Evolutionary conservation across 2,329 filamentous ascomycete genomes (phyloP).

Genomic region (Trichoderma sp.): DNA sequence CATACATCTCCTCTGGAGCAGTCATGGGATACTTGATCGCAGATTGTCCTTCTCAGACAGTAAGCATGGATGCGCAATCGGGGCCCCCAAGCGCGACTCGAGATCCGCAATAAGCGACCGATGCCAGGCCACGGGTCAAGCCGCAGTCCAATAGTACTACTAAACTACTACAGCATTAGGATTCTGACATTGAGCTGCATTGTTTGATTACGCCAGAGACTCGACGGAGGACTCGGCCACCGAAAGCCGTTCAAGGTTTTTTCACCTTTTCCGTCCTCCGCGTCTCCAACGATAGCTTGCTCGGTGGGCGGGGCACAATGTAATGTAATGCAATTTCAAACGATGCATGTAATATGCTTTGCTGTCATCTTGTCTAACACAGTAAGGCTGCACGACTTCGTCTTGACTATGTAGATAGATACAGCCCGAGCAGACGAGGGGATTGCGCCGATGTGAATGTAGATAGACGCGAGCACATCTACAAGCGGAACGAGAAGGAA

Average conservation of each 20-base stretch:
- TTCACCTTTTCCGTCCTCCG: neutral
- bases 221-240: neutral
- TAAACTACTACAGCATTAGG: neutral
- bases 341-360: neutral
- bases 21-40: neutral
- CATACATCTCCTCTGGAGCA: neutral
- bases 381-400: neutral
- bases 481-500: neutral
- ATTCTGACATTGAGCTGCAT: constrained; percentile 2
- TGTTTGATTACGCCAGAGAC: neutral
- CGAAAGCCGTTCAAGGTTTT: neutral
- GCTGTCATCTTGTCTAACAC: neutral
- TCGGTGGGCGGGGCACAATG: neutral
- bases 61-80: neutral
- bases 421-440: neutral
- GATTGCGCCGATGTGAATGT: neutral
- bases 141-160: neutral
- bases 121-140: neutral
- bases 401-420: neutral
- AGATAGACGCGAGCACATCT: neutral
- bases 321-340: neutral
- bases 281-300: neutral
- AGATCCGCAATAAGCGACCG: neutral
- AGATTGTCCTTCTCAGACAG: neutral
- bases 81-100: neutral